These are phyloP conservation scores for Phytophthora quininea DNA, from an alignment of 352 stramenopile species.

Conservation along the genomic window DNA sequence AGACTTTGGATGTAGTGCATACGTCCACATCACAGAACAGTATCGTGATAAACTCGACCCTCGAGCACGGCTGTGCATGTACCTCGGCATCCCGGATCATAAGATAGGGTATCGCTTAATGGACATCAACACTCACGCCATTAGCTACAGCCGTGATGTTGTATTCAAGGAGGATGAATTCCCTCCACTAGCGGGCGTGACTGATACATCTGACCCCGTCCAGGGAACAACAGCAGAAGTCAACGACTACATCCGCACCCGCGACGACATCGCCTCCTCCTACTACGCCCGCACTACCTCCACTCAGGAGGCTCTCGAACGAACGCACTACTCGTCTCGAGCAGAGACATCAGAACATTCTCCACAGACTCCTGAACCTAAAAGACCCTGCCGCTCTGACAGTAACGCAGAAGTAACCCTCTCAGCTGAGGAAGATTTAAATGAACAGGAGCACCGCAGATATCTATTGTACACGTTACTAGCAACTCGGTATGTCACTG, in stretches of 20 bases:
- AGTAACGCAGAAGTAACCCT: background rate
- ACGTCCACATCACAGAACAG: conserved; percentile 5
- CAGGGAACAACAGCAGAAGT: background rate
- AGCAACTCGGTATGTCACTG: conserved; percentile 10
- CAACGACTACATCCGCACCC: background rate
- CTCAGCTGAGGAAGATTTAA: background rate
- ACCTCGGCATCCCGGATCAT: background rate
- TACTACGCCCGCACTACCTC: background rate
- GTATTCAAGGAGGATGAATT: background rate
- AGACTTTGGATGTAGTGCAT: conserved; percentile 10
- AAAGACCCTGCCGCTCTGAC: background rate
- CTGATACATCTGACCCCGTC: background rate
- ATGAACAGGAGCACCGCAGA: background rate
- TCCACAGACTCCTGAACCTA: background rate
- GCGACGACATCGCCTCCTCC: background rate
- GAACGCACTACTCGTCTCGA: background rate
- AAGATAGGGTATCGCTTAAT: background rate
- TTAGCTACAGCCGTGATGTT: background rate
- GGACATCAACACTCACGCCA: background rate
- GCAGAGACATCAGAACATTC: background rate
- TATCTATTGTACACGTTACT: background rate
- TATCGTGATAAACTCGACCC: conserved; percentile 8
- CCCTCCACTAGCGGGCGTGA: background rate
- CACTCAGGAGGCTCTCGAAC: background rate
- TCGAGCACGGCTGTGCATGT: background rate